Evolutionary conservation across 139 green algal species (phyloP).

Genomic region (Micromonas commoda): DNA sequence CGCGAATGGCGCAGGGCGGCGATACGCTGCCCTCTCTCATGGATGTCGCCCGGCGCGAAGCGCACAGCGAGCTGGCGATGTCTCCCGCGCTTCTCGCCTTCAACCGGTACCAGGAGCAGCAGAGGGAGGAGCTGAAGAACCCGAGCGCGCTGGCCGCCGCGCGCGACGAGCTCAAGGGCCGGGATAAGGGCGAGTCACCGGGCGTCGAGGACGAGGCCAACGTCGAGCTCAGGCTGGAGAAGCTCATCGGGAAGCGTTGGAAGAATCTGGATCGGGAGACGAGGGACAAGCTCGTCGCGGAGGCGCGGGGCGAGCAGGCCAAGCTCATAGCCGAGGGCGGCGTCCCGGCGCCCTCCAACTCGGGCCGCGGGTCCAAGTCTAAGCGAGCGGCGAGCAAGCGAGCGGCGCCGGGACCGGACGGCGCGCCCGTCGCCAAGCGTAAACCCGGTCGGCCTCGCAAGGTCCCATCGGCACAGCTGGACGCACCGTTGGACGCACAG

Average conservation of each 20-base stretch:
- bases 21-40: no score
- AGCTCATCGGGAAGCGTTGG: conserved; percentile 4
- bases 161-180: no score
- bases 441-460: neutral
- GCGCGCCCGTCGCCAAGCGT: no score
- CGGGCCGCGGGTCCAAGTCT: no score
- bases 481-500: neutral
- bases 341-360: neutral
- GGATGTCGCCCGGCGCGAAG: neutral
- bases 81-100: neutral
- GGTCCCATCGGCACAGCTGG: neutral
- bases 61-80: neutral
- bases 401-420: no score
- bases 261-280: no score
- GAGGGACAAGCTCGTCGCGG: neutral
- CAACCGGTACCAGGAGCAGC: neutral
- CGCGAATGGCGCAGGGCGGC: no score
- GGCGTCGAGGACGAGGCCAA: neutral
- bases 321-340: neutral
- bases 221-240: neutral
- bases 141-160: neutral
- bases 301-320: conserved; percentile 2
- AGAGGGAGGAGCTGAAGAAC: neutral
- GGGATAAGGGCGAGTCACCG: no score
- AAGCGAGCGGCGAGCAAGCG: no score